Base-by-base conservation (phyloP, 768 basidiomycete species). In the Rhodotorula diobovata region DNA sequence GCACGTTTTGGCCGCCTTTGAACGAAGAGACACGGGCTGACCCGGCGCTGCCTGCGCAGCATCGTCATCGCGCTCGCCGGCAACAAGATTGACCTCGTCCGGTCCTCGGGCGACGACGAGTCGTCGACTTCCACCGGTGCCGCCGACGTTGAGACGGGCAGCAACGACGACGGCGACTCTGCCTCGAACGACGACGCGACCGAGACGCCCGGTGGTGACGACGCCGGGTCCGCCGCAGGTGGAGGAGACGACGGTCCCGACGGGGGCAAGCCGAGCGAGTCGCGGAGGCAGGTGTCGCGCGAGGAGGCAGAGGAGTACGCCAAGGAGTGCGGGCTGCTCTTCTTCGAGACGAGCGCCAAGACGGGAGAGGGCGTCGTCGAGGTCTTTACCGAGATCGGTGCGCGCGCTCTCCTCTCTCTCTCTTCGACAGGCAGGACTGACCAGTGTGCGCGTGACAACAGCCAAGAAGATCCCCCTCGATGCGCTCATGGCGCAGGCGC, bases 281-380 rank as follows among this genome's bases (percentile, higher is more conserved):
- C 85, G 72, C 80, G 91, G 77, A 84, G 96, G 76, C 92, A 97
- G 81, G 94, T 99, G 32, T 88, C 92, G 35, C 85, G 87, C 69
- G 95, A 96, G 77, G 96, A 98, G 82, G 96, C 95, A 4, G 89
- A 91, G 79, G 93, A 93, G 15, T 99, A 98, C 79, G 96, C 96
- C 21, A 87, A 90, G 66, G 96, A 98, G 81, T 88, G 90, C n/a
- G 90, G 91, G 2, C 81, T 98, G 54, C 82, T 99, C 53, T 98
- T 98, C 85, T 96, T 95, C 76, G 96, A 99, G 84, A 96, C 94
- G 48, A 91, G 89, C 78, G 96, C 96, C 35, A 99, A 98, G 87
- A 92, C 91, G 10, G 93, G 94, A 28, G 90, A 94, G 78, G 93
- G 93, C 50, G 87, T 98, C 66, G 90, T 93, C 35, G 96, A 98